These are phyloP conservation scores for Aethionema arabicum DNA, from an alignment of 345 rosid species.

Conservation along the genomic window DNA sequence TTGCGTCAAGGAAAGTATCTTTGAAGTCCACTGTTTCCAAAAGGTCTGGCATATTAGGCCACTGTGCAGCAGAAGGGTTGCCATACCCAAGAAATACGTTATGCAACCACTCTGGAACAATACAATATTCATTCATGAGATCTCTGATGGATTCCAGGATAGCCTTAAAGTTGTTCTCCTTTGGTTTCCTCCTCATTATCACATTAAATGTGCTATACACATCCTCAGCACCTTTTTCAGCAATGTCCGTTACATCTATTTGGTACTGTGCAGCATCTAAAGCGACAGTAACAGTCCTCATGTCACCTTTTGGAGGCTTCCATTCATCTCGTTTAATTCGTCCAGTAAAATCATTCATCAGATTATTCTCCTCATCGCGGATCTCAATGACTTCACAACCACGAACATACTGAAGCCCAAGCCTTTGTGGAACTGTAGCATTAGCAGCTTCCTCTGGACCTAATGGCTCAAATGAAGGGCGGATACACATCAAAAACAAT, in stretches of 20 bases:
- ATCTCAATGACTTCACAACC: conserved; percentile 95
- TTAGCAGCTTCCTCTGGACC: conserved; percentile 93
- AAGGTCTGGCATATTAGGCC: conserved; percentile 97
- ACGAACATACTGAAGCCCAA: conserved; percentile 91
- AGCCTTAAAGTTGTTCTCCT: conserved; percentile 99
- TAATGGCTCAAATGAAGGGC: conserved; percentile 91
- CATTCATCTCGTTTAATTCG: conserved; percentile 91
- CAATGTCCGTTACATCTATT: conserved; percentile 91
- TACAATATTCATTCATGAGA: conserved; percentile 98
- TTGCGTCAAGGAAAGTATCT: conserved; percentile 81
- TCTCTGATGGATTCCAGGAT: conserved; percentile 98
- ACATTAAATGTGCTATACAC: conserved; percentile 87
- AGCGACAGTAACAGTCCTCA: conserved; percentile 89
- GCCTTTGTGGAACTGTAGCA: conserved; percentile 87
- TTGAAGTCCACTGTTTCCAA: conserved; percentile 88
- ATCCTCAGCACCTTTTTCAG: conserved; percentile 92
- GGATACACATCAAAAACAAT: conserved; percentile 80
- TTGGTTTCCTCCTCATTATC: conserved; percentile 96
- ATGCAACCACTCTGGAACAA: conserved; percentile 98
- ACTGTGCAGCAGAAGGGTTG: conserved; percentile 97
- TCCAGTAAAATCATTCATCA: conserved; percentile 98
- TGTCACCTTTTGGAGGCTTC: conserved; percentile 98
- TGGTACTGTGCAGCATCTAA: conserved; percentile 96
- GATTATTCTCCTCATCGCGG: conserved; percentile 87
- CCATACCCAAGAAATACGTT: conserved; percentile 96